These are phyloP conservation scores for Myriosclerotinia curreyana DNA, from an alignment of 2,329 filamentous ascomycete genomes.

Conservation along the genomic window DNA sequence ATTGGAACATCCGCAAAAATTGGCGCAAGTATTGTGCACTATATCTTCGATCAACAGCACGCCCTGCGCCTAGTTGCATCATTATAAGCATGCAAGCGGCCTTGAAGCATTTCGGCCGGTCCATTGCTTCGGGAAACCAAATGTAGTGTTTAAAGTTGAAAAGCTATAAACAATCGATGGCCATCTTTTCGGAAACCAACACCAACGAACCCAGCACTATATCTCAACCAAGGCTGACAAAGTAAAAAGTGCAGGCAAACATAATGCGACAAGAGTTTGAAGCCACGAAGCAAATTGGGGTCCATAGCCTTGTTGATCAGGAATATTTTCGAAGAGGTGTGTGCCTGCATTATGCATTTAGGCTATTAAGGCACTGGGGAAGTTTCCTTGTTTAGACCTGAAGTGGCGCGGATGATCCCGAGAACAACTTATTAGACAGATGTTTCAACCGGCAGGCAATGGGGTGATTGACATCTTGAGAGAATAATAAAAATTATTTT, in stretches of 20 bases:
- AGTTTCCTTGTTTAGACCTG: not conserved
- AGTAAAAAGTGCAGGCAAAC: not conserved
- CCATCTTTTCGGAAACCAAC: not conserved
- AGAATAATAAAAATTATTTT: not conserved
- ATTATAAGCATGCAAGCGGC: not conserved
- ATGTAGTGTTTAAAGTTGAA: not conserved
- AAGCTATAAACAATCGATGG: not conserved
- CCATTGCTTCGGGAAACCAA: conserved; percentile 6
- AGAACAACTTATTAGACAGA: not conserved
- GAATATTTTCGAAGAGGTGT: not conserved
- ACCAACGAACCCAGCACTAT: not conserved
- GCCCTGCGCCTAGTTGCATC: not conserved
- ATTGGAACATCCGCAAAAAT: not conserved
- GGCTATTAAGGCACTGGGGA: not conserved
- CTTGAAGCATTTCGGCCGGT: not conserved
- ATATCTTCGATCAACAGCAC: not conserved
- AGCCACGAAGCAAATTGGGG: not conserved
- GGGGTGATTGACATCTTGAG: not conserved
- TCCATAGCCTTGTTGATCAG: not conserved
- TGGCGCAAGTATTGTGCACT: not conserved
- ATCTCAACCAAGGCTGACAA: not conserved
- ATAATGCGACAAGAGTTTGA: not conserved
- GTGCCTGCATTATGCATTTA: not conserved
- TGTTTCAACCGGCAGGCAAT: not conserved
- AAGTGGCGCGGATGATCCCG: not conserved